These are phyloP conservation scores for Fusarium domesticum DNA, from an alignment of 2,329 filamentous ascomycete species.

Conservation along the genomic window DNA sequence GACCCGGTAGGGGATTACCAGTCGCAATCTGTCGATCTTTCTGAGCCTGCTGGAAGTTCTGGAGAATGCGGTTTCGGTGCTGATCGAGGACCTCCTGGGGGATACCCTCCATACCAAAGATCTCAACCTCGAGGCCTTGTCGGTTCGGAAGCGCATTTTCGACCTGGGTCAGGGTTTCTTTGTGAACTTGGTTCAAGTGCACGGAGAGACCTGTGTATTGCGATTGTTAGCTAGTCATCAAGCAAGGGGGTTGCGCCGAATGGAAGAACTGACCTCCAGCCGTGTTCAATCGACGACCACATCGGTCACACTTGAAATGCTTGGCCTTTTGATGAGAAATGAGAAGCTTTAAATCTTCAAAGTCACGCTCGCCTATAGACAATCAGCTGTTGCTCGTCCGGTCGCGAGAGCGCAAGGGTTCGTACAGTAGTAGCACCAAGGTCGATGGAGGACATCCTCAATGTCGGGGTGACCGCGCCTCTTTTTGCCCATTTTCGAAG, in stretches of 20 bases:
- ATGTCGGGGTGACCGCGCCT: slow-evolving; percentile 82
- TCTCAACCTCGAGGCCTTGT: slow-evolving; percentile 83
- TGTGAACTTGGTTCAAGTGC: slow-evolving; percentile 98
- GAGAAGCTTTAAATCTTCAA: slow-evolving; percentile 93
- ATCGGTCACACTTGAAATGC: slow-evolving; percentile 96
- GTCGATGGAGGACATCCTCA: slow-evolving; percentile 80
- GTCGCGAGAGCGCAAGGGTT: slow-evolving; percentile 7
- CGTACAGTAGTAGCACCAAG: slow-evolving; percentile 97
- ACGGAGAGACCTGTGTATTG: slow-evolving; percentile 72
- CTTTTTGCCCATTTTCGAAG: slow-evolving; percentile 72
- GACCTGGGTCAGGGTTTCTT: slow-evolving; percentile 81
- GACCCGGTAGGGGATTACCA: slow-evolving; percentile 75
- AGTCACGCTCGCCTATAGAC: slow-evolving; percentile 76
- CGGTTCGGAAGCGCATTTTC: slow-evolving; percentile 91
- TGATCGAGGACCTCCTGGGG: slow-evolving; percentile 79
- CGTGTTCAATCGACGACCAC: slow-evolving; percentile 83
- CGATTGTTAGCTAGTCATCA: slow-evolving; percentile 3
- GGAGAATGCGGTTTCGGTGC: slow-evolving; percentile 82
- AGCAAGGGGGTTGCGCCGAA: background rate
- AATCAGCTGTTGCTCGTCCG: slow-evolving; percentile 24
- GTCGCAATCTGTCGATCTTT: slow-evolving; percentile 77
- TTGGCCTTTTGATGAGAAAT: slow-evolving; percentile 99
- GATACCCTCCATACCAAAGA: slow-evolving; percentile 97
- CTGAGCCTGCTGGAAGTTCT: slow-evolving; percentile 81
- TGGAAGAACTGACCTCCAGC: slow-evolving; percentile 74